Base-by-base conservation (phyloP, 2,329 filamentous ascomycete genomes). In the Pseudogymnoascus sp. region DNA sequence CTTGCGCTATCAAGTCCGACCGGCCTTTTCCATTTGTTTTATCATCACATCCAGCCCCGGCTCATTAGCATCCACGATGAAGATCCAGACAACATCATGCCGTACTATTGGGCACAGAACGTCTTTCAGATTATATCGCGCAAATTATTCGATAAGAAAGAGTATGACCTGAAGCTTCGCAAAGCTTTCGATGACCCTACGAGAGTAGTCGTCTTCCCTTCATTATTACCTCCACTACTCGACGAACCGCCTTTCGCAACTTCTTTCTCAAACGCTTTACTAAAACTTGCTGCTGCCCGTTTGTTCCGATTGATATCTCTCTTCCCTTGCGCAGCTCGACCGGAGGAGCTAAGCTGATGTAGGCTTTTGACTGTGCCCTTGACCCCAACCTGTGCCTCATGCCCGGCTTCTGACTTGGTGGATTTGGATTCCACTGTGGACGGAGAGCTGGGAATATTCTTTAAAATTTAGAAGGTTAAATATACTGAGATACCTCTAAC, bases 21-120 rank as follows among this genome's bases (percentile, higher is more conserved):
- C 62, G 69, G 67, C 3, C 38, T 70, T 7, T 69, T 62, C 44
- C 67, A 67, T 33, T 28, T 71, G 13, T 71, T 71, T 62, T 62
- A 38, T 28, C 33, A 68, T 26, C 68, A 69, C 35, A 65, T 72
- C 13, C 66, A 69, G 47, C 67, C 66, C 35, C 65, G 65, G 35
- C 70, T 69, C 47, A 61, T 66, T 50, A 17, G 47, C n/a, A 60
- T 31, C 47, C 33, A 42, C 10, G 62, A 67, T 50, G 53, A 42
- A 35, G 38, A 60, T 35, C 64, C 65, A 38, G n/a, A 57, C 63
- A 40, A 61, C 35, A 62, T 63, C 42, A 63, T 65, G 61, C 64
- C 44, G 38, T 42, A 19, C 13, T 67, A 66, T 60, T 67, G 60
- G 66, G 63, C 61, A 62, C 21, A 38, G 38, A 64, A 62, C 53